Base-by-base conservation (phyloP, 305 asterid species). In the Fraxinus ornus region DNA sequence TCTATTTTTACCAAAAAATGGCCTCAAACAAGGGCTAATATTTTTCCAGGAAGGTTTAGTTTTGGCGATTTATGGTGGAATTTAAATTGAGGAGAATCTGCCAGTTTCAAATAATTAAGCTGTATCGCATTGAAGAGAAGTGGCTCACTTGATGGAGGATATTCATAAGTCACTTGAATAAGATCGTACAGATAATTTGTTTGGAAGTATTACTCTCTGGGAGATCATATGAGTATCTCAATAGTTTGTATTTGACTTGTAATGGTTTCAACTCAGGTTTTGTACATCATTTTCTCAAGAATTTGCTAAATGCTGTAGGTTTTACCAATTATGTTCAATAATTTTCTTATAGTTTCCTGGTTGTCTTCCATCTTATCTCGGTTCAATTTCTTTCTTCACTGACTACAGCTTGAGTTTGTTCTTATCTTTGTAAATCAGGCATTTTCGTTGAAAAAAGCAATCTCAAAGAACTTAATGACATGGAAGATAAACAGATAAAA, bases 381-480 rank as follows among this genome's bases (percentile, higher is more conserved):
- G 24, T 71, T 78, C 39, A 44, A 36, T 79, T 64, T 7, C 28
- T 44, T 80, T 81, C 32, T 75, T 57, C 3, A 30, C 78, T 83
- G 73, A 80, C 64, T 24, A 72, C 41, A 28, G 49, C 75, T 75
- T 75, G 41, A 72, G 33, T 85, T 75, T 80, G 39, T 35, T 75
- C 47, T 47, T 76, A 66, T 86, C 78, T 82, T 47, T 79, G 39
- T 84, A 32, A 41, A 68, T 75, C 84, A 90, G 99, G 97, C 55
- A 75, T 89, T 83, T 89, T 88, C 86, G 17, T 79, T 75, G 90
- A 83, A 84, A 88, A 85, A 81, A 83, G 83, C 84, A 84, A 86
- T 86, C 74, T 84, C 22, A 86, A 87, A 64, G 92, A 81, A 62
- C 81, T 30, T 70, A 77, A 49, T 24, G 80, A 79, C 86, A 22